A percentile compares a stretch with the other conserved stretches of the same genome.
phyloP scores from a whole-genome alignment of 208 protist species.

The Leishmania amazonensis region DNA sequence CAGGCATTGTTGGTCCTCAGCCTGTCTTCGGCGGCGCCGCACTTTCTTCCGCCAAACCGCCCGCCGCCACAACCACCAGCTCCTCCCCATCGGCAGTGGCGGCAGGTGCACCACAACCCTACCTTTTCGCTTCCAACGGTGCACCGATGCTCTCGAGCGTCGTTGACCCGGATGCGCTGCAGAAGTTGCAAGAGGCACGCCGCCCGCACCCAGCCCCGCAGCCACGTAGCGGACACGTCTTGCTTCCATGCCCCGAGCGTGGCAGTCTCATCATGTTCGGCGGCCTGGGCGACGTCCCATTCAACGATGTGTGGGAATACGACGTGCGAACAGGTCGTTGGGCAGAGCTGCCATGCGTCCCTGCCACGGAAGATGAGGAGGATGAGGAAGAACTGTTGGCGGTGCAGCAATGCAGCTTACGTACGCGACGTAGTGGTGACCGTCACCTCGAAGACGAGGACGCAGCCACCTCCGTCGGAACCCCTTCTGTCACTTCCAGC shows the following conservation, averaged over 20 bases:
- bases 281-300: conserved; percentile 37
- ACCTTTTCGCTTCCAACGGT: conserved; percentile 19
- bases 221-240: conserved; percentile 57
- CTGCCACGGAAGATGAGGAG: not conserved
- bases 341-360: conserved; percentile 34
- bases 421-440: not conserved
- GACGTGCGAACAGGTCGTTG: conserved; percentile 37
- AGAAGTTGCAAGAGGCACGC: conserved; percentile 26
- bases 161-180: conserved; percentile 15
- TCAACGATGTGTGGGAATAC: conserved; percentile 76
- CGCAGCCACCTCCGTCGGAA: not conserved
- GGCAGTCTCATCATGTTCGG: conserved; percentile 59
- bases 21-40: conserved; percentile 36
- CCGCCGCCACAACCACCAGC: not conserved
- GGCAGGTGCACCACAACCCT: not conserved
- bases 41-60: not conserved
- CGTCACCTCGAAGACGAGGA: not conserved
- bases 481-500: not conserved
- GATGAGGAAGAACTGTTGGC: not conserved
- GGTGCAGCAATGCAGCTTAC: not conserved
- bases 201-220: conserved; percentile 29
- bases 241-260: conserved; percentile 37
- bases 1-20: conserved; percentile 30
- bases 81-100: not conserved
- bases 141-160: conserved; percentile 12